phyloP scores from a whole-genome alignment of 176 grass and related monocot genomes.

The Hyparrhenia diplandra region DNA sequence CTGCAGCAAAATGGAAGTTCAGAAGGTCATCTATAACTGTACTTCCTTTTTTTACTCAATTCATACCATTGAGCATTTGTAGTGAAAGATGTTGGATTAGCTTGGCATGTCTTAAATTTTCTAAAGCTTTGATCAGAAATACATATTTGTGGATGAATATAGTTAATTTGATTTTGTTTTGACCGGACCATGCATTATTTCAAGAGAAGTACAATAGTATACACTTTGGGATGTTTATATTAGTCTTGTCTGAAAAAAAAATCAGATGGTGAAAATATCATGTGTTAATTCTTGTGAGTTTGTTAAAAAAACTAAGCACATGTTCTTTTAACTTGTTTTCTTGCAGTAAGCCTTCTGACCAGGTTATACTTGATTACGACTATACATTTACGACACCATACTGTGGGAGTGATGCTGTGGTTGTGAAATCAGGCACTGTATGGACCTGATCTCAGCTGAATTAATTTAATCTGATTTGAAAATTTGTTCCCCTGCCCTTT shows the following conservation, averaged over 20 bases:
- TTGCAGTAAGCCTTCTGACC: too few species aligned
- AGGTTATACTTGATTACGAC: too few species aligned
- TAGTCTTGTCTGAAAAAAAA: not conserved
- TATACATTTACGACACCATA: conserved; percentile 96
- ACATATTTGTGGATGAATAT: not conserved
- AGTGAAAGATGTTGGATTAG: not conserved
- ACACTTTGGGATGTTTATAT: not conserved
- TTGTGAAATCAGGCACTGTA: conserved; percentile 28
- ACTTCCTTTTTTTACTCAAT: not conserved
- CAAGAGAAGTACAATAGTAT: not conserved
- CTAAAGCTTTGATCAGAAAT: not conserved
- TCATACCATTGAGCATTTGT: not conserved
- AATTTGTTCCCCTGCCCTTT: not conserved
- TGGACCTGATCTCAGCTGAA: not conserved
- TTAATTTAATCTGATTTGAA: not conserved
- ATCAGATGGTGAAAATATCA: not conserved
- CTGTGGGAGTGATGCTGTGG: conserved; percentile 56
- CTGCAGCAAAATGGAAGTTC: conserved; percentile 95
- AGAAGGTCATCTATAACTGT: conserved; percentile 50
- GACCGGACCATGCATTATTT: not conserved
- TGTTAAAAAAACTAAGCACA: not conserved
- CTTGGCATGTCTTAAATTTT: not conserved
- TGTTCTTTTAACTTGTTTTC: conserved; percentile 13
- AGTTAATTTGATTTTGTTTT: not conserved
- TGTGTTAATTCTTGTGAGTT: not conserved